Base-by-base conservation (phyloP, 2,329 filamentous ascomycete genomes). In the Penicillium sp. region DNA sequence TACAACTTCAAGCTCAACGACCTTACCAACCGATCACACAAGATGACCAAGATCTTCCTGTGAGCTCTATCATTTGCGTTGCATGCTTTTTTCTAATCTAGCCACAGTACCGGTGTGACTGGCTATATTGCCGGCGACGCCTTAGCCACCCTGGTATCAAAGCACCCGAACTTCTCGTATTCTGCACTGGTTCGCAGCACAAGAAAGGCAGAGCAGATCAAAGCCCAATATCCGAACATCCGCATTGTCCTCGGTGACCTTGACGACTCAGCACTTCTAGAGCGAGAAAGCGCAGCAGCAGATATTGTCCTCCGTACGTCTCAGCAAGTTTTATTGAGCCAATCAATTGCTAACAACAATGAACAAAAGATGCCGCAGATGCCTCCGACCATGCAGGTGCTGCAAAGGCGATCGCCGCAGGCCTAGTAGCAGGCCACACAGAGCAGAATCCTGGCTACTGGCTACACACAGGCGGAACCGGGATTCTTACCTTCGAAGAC, bases 241-340 rank as follows among this genome's bases (percentile, higher is more conserved):
- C 74, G 74, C 14, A 73, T 84, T n/a, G 79, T 84, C 1, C 79
- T 83, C 55, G 83, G 83, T 26, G 75, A 77, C 48, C 73, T 82
- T 3, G 78, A 83, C 44, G 74, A 75, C 55, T 66, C 69, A 2
- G 69, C 75, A 1, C 53, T 82, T 3, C 60, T 84, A 1, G 72
- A 79, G 31, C 68, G 75, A 31, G 79, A 81, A 57, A 75, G 77
- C 22, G 68, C 72, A 0, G 73, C 75, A 49, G 80, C 81, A 3
- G 79, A 84, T 67, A 77, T 85, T 48, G 81, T 85, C 3, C 66
- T 82, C 61, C 74, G 75, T 77, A 63, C 49, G 69, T 64, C 1
- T 10, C n/a, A 41, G 26, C 11, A 27, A 41, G 5, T 19, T 19
- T 10, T 37, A 11, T 19, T 2, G 35, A n/a, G n/a, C 37, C 19